These are phyloP conservation scores for Diaporthe aspalathi DNA, from an alignment of 2,329 filamentous ascomycete genomes.

Conservation along the genomic window DNA sequence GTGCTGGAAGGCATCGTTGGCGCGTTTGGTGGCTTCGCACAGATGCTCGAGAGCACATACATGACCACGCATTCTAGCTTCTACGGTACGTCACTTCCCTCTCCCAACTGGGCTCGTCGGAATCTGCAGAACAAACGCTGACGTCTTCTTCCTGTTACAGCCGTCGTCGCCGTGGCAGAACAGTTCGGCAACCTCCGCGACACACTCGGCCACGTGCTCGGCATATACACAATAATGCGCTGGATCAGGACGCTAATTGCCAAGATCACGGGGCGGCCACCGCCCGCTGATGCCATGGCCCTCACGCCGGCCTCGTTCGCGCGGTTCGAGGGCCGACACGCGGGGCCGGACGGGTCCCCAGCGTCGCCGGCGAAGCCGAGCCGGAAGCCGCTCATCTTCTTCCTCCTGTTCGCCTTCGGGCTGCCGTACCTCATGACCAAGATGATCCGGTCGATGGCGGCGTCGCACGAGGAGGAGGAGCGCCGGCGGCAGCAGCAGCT, in stretches of 20 bases:
- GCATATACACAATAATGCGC: conserved; percentile 94
- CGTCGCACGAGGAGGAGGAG: conserved; percentile 86
- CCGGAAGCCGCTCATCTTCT: conserved; percentile 96
- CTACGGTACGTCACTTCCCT: conserved; percentile 77
- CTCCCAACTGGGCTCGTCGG: background rate
- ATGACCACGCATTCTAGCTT: conserved; percentile 99
- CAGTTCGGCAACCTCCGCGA: conserved; percentile 95
- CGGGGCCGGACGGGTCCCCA: conserved; percentile 68
- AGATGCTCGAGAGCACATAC: conserved; percentile 99
- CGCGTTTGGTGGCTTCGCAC: conserved; percentile 95
- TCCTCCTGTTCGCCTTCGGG: conserved; percentile 92
- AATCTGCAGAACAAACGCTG: background rate
- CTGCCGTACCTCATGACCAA: conserved; percentile 98
- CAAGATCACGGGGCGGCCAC: conserved; percentile 91
- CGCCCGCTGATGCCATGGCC: conserved; percentile 85
- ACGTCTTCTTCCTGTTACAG: conserved; percentile 56
- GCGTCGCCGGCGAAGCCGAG: conserved; percentile 74
- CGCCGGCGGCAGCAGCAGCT: conserved; percentile 62
- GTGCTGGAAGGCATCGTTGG: conserved; percentile 97
- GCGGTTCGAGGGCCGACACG: conserved; percentile 79
- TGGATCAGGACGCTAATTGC: conserved; percentile 94
- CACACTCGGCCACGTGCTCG: conserved; percentile 91
- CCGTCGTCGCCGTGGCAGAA: conserved; percentile 98
- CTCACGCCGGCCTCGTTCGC: conserved; percentile 94
- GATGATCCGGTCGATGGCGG: conserved; percentile 86